Base-by-base conservation (phyloP, 2,329 filamentous ascomycete genomes). In the Tolypocladium cylindrosporum region DNA sequence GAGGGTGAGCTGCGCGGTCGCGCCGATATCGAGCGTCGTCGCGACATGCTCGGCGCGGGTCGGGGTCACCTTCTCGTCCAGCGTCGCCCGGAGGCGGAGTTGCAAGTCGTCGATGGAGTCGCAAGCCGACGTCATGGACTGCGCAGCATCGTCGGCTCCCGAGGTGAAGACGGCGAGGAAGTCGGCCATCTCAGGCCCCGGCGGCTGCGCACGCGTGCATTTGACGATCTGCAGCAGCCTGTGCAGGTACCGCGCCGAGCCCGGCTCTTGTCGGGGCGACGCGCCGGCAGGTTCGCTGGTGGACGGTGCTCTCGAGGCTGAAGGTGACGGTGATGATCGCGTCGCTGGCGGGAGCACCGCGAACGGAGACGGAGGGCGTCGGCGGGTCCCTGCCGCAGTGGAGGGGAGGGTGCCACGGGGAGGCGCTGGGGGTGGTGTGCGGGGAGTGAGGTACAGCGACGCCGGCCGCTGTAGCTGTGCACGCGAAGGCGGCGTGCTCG, bases 31-130 rank as follows among this genome's bases (percentile, higher is more conserved):
- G 55, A 82, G 72, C 2, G 71, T 77, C 21, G 72, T 66, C 9
- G 76, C 72, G 13, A 81, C 68, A 61, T 81, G 79, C 56, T 82
- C 74, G 45, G 79, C 80, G 54, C 77, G 78, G 24, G 72, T 79
- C 13, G 74, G 71, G 5, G 76, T 75, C 21, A 73, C 72, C 60
- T 78, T 81, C 21, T 69, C 66, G 7, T 69, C 65, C 52, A 83
- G 66, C 0, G 74, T 60, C 9, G 66, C 64, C 42, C 71, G 72
- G 31, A 85, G 68, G n/a, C 75, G 74, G 27, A 63, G 62, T 61
- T 78, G 74, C 8, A 85, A 68, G 36, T 84, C 78, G 21, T 78
- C 74, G 51, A 71, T 58, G 19, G 72, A 72, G 41, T 62, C 61
- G 64, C 71, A 75, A 40, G 65, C 60, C 45, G 60, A 58, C 36